Percentiles rank a stretch among this genome's conserved stretches.
Conservation (phyloP, 257 asterid species). For the Verbena officinalis region DNA sequence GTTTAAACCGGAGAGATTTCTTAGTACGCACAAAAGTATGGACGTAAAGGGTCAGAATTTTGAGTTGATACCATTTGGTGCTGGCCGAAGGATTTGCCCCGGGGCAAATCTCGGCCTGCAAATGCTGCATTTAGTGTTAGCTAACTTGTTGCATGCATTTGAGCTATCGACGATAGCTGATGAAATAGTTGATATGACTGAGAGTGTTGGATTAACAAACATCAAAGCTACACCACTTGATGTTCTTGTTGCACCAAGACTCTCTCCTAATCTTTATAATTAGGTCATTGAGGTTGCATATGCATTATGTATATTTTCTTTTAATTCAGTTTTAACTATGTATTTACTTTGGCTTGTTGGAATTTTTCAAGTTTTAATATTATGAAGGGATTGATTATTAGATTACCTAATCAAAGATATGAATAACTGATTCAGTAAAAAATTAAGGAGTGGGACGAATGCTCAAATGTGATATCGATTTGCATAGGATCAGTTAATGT, state of each 20-base stretch:
- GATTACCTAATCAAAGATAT: too few relatives aligned
- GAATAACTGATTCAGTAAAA: too few relatives aligned
- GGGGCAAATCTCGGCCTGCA: conserved; percentile 39
- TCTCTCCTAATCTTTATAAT: conserved; percentile 20
- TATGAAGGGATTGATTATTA: too few relatives aligned
- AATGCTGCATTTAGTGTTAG: conserved; percentile 46
- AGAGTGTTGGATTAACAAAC: conserved; percentile 46
- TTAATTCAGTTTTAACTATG: too few relatives aligned
- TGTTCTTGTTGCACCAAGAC: conserved; percentile 42
- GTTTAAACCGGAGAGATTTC: conserved; percentile 39
- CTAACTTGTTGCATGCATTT: conserved; percentile 47
- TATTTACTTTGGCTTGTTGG: too few relatives aligned
- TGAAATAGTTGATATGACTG: conserved; percentile 47
- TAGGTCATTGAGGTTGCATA: too few relatives aligned
- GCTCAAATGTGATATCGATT: too few relatives aligned
- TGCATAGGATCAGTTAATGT: too few relatives aligned
- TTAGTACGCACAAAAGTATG: neutral
- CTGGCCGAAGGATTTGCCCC: conserved; percentile 60
- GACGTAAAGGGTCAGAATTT: conserved; percentile 38
- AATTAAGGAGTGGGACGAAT: too few relatives aligned
- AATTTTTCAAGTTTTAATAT: too few relatives aligned
- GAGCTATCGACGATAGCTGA: conserved; percentile 32
- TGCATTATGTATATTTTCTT: too few relatives aligned
- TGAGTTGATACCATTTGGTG: conserved; percentile 60
- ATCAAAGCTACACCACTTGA: conserved; percentile 49